Evolutionary conservation across 1,284 basidiomycete genomes (phyloP).

Genomic region (Irpex rosettiformis): DNA sequence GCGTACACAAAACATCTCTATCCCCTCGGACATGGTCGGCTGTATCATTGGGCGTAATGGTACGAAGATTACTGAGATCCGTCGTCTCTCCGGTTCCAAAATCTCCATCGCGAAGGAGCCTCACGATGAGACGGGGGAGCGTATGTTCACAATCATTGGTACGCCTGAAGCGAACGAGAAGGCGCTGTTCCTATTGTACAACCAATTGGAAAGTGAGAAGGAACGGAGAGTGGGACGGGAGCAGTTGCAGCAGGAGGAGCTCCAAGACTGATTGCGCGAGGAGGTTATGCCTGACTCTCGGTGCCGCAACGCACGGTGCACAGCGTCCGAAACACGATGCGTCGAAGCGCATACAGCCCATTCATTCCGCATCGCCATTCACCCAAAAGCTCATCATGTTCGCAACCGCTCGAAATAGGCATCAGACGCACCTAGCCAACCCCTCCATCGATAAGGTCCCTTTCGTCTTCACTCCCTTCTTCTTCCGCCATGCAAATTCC

Average conservation of each 20-base stretch:
- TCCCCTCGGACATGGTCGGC: conserved; percentile 98
- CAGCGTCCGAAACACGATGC: conserved; percentile 1
- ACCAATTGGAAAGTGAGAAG: conserved; percentile 95
- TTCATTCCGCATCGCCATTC: neutral
- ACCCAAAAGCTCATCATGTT: neutral
- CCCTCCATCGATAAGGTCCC: neutral
- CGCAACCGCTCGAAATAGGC: neutral
- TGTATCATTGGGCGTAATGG: conserved; percentile 97
- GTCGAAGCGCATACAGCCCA: neutral
- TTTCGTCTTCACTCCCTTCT: neutral
- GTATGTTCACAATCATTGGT: conserved; percentile 99
- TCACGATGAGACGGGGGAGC: conserved; percentile 97
- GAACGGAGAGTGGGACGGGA: conserved; percentile 84
- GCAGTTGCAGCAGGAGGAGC: conserved; percentile 56
- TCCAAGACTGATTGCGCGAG: conserved; percentile 26
- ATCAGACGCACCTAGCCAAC: neutral
- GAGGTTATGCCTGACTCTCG: neutral
- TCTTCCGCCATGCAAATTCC: no score
- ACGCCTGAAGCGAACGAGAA: conserved; percentile 96
- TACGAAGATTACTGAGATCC: conserved; percentile 98
- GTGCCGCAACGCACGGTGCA: neutral
- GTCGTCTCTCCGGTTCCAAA: conserved; percentile 92
- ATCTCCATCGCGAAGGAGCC: conserved; percentile 98
- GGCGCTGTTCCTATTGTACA: conserved; percentile 95
- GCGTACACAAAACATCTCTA: conserved; percentile 98